Conservation (phyloP, 129 eudicot genomes). For the Rutidosis leptorrhynchoides region DNA sequence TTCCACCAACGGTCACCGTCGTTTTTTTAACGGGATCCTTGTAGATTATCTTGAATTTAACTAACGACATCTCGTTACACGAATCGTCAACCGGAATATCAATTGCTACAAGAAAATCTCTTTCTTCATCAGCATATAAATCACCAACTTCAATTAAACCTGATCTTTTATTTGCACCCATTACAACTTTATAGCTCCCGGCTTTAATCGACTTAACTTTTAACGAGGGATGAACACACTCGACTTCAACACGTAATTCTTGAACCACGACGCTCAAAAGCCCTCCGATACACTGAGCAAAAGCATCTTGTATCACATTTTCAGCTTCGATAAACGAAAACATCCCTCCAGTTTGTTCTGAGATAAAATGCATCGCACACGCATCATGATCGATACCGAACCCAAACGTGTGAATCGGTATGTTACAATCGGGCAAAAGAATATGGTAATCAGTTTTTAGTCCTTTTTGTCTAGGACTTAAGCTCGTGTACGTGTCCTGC, state of each 20-base stretch:
- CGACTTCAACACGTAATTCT: constrained; percentile 60
- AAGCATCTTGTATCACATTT: constrained; percentile 83
- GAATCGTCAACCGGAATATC: constrained; percentile 47
- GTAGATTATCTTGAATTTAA: constrained; percentile 48
- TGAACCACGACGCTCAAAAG: constrained; percentile 83
- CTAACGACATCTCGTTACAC: constrained; percentile 36
- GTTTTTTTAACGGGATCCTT: constrained; percentile 52
- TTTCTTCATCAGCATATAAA: constrained; percentile 86
- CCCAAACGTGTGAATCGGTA: constrained; percentile 87
- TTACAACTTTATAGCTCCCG: constrained; percentile 53
- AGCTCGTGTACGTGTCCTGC: constrained; percentile 69
- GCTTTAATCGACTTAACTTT: constrained; percentile 55
- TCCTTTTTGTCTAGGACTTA: constrained; percentile 35
- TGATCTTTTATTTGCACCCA: constrained; percentile 34
- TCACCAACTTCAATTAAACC: constrained; percentile 72
- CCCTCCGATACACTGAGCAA: constrained; percentile 97
- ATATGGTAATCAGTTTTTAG: constrained; percentile 30
- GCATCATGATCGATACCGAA: constrained; percentile 95
- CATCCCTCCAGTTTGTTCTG: constrained; percentile 85
- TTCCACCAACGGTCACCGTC: constrained; percentile 27
- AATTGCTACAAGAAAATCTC: constrained; percentile 57
- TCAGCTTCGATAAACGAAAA: constrained; percentile 86
- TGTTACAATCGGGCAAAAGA: constrained; percentile 43
- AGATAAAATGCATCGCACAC: constrained; percentile 66
- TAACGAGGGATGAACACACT: constrained; percentile 50